These are phyloP conservation scores for Phytophthora colocasiae DNA, from an alignment of 352 stramenopile genomes.

Conservation along the genomic window DNA sequence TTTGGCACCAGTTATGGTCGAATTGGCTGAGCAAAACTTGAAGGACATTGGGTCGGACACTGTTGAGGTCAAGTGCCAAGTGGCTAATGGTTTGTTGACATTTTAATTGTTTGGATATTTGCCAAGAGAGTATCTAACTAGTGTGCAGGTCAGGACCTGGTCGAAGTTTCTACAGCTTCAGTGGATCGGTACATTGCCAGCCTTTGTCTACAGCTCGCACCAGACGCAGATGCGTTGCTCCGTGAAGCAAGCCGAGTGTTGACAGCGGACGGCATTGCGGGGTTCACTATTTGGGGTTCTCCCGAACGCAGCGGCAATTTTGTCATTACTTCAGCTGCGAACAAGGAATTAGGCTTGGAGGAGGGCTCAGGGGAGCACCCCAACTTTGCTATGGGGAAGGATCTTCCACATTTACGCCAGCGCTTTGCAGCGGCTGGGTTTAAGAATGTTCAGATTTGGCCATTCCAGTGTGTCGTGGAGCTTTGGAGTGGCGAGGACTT, in stretches of 20 bases:
- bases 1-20: constrained; percentile 54
- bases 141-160: constrained; percentile 51
- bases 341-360: constrained; percentile 45
- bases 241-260: constrained; percentile 55
- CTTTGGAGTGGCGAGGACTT: constrained; percentile 56
- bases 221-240: constrained; percentile 57
- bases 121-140: background rate
- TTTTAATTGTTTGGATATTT: background rate
- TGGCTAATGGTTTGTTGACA: constrained; percentile 44
- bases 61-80: constrained; percentile 38
- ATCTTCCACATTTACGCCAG: constrained; percentile 45
- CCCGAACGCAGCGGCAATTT: constrained; percentile 57
- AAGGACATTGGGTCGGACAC: constrained; percentile 1
- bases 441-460: constrained; percentile 49
- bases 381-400: constrained; percentile 59
- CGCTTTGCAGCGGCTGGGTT: constrained; percentile 45
- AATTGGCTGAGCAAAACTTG: constrained; percentile 43
- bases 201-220: constrained; percentile 57
- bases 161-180: constrained; percentile 33
- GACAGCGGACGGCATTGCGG: constrained; percentile 41
- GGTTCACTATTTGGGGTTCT: constrained; percentile 66
- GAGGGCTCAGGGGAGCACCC: constrained; percentile 35
- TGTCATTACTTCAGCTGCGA: constrained; percentile 23
- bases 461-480: constrained; percentile 56
- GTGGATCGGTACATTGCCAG: constrained; percentile 62